These are phyloP conservation scores for Myochromella boudieri DNA, from an alignment of 768 basidiomycete species.

Conservation along the genomic window DNA sequence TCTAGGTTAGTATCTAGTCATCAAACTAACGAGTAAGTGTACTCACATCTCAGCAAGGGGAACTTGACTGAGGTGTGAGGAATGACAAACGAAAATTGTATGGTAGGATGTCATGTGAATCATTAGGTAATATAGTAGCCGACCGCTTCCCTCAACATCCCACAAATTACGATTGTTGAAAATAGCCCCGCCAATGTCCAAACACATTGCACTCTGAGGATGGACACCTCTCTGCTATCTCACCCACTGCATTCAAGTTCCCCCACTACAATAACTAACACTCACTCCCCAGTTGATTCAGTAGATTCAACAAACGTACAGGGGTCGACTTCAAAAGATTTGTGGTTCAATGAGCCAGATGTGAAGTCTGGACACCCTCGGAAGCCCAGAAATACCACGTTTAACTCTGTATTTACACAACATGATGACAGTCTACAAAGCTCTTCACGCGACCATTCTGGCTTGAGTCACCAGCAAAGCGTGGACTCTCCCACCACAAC, in stretches of 20 bases:
- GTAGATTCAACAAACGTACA: too few relatives aligned
- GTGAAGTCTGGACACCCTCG: slow-evolving; percentile 40
- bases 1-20: too few relatives aligned
- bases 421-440: slow-evolving; percentile 40
- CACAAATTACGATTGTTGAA: too few relatives aligned
- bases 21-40: too few relatives aligned
- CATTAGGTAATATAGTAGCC: too few relatives aligned
- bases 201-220: neutral
- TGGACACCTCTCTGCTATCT: slow-evolving; percentile 22
- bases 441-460: slow-evolving; percentile 13
- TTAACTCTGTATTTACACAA: slow-evolving; percentile 50
- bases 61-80: too few relatives aligned
- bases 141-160: too few relatives aligned
- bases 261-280: slow-evolving; percentile 22
- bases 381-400: slow-evolving; percentile 59
- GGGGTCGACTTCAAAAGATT: slow-evolving; percentile 48
- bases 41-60: too few relatives aligned
- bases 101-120: too few relatives aligned
- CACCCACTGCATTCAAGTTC: slow-evolving; percentile 27
- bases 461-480: slow-evolving; percentile 38
- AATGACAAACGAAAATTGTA: too few relatives aligned
- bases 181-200: slow-evolving; percentile 7
- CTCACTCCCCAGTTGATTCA: slow-evolving; percentile 55
- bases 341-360: slow-evolving; percentile 72
- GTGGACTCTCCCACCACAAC: slow-evolving; percentile 34